These are phyloP conservation scores for Fusarium sp. DNA, from an alignment of 2,329 filamentous ascomycete genomes.

Conservation along the genomic window DNA sequence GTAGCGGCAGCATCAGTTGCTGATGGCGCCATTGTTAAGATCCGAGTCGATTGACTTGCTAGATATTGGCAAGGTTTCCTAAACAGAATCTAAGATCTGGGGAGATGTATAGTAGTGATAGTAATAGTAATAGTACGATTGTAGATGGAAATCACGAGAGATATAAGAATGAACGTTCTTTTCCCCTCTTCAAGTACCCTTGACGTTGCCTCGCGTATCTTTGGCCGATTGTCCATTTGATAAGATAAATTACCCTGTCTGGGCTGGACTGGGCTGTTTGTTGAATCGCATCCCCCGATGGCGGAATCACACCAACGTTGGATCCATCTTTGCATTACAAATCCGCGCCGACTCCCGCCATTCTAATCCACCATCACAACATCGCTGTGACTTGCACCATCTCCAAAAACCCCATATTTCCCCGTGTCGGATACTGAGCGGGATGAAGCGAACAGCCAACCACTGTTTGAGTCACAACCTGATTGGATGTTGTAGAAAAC, in stretches of 20 bases:
- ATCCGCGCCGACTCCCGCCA: slow-evolving; percentile 44
- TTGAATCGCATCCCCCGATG: slow-evolving; percentile 38
- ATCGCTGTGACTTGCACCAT: slow-evolving; percentile 35
- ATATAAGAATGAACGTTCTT: slow-evolving; percentile 12
- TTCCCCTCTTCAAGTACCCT: slow-evolving; percentile 37
- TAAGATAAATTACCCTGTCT: slow-evolving; percentile 18
- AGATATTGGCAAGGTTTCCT: slow-evolving; percentile 3
- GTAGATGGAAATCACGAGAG: slow-evolving; percentile 13
- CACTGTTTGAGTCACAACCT: not conserved
- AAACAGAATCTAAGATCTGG: not conserved
- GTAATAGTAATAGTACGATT: slow-evolving; percentile 8
- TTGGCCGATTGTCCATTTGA: slow-evolving; percentile 16
- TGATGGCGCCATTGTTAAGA: slow-evolving; percentile 40
- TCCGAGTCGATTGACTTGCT: not conserved
- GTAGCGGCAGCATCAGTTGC: slow-evolving; percentile 29
- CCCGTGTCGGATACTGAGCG: slow-evolving; percentile 24
- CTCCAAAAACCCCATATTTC: slow-evolving; percentile 33
- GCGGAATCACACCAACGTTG: slow-evolving; percentile 34
- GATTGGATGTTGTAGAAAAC: not conserved
- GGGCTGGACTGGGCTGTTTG: slow-evolving; percentile 15
- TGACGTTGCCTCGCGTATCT: slow-evolving; percentile 15
- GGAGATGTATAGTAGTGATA: not conserved
- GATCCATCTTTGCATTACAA: slow-evolving; percentile 45
- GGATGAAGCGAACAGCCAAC: slow-evolving; percentile 19
- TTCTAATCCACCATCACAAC: slow-evolving; percentile 46